Evolutionary conservation across 106 monocot species (phyloP), one percentile per base, ranked within the genome.

Genomic region (Dactylorhiza incarnata): DNA sequence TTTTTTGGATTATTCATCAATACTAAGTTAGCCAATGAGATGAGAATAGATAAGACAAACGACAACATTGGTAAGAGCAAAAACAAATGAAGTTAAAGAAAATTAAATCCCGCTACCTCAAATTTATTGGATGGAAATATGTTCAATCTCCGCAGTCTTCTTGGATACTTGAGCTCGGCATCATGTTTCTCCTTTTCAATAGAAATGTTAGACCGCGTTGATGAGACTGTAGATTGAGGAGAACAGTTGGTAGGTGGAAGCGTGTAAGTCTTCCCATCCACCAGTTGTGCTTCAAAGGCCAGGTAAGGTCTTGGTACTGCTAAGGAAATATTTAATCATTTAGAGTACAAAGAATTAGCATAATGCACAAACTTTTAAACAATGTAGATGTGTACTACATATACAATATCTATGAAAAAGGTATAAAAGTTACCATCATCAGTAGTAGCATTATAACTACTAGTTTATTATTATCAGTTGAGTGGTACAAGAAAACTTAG

Each of bases 291-390:
- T 82, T 97, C 96, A 77, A 97, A 97, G 55, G 61, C 80, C 26
- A 97, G 66, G 79, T 97, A 86, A 72, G 93, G 93, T 61, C 86
- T 90, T 73, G 96, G 96, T 61, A 97, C 96, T 97, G 81, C 71
- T 68, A 14, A 53, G 26, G 77, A 20, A 68, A 52, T 4, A 12
- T 50, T 37, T 26, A 48, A 63, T n/a, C 58, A 65, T 26, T 10
- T 24, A 12, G 5, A 65, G 26, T 65, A 9, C 2, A 9, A 65
- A 65, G 17, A 26, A 65, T 13, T 37, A 54, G 25, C 3, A 49
- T 45, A 12, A 55, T 8, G n/a, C 69, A 45, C 7, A 69, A 46
- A 69, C 24, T n/a, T 69, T 69, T 69, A 43, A 69, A 17, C 7
- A 43, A 5, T n/a, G 26, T 2, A 9, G 22, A 45, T 16, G 69